A percentile compares a stretch with the other conserved stretches of the same genome.
phyloP scores from a whole-genome alignment of 805 yeast genomes.

The Wickerhamiella sorbophila region DNA sequence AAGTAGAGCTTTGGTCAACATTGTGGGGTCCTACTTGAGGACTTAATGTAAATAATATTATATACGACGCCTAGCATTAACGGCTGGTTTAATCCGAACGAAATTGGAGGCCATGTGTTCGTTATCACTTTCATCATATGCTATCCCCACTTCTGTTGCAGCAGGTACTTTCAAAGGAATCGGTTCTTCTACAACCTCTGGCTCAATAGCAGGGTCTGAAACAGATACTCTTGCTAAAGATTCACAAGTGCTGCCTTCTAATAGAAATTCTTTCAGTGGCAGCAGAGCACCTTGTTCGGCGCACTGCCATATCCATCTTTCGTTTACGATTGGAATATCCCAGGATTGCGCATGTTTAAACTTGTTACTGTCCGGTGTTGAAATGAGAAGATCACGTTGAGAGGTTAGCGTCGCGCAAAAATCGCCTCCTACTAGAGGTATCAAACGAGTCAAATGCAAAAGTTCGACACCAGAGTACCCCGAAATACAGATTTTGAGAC shows the following conservation, averaged over 20 bases:
- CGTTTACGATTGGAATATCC: slow-evolving; percentile 27
- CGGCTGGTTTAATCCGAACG: background rate
- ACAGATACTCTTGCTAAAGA: slow-evolving; percentile 4
- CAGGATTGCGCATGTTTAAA: slow-evolving; percentile 24
- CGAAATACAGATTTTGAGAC: slow-evolving; percentile 36
- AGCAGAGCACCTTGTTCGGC: slow-evolving; percentile 18
- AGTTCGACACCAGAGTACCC: slow-evolving; percentile 71
- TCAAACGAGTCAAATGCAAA: slow-evolving; percentile 52
- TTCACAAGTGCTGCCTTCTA: slow-evolving; percentile 6
- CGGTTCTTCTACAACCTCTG: background rate
- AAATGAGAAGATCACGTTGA: slow-evolving; percentile 41
- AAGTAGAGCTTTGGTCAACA: slow-evolving; percentile 57
- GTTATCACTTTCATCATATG: background rate
- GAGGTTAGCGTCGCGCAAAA: slow-evolving; percentile 36
- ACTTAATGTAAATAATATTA: background rate
- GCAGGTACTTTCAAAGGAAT: background rate
- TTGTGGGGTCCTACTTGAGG: slow-evolving; percentile 14
- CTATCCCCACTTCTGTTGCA: background rate
- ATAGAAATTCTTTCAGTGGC: slow-evolving; percentile 5
- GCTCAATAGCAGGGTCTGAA: background rate
- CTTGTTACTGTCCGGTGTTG: slow-evolving; percentile 20
- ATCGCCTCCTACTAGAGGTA: slow-evolving; percentile 39
- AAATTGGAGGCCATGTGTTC: background rate
- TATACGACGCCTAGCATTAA: background rate
- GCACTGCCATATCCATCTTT: slow-evolving; percentile 28